Evolutionary conservation across 345 rosid genomes (phyloP).

Genomic region (Viola odorata): DNA sequence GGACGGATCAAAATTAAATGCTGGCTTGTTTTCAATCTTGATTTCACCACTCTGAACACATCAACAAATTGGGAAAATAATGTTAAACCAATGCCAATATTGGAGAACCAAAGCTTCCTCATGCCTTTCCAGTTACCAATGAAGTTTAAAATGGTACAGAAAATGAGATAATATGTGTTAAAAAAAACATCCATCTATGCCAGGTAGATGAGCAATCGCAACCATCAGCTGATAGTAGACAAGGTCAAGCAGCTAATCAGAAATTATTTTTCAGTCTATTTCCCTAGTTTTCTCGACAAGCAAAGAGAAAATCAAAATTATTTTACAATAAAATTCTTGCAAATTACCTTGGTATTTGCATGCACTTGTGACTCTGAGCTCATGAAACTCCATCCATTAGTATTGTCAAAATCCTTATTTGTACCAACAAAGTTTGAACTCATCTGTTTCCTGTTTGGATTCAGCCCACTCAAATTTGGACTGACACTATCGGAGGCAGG

Average conservation of each 20-base stretch:
- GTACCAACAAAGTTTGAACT: neutral
- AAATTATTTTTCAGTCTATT: neutral
- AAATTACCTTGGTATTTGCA: constrained; percentile 26
- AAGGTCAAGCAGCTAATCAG: neutral
- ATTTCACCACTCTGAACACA: constrained; percentile 4
- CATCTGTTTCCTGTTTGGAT: neutral
- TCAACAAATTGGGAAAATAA: neutral
- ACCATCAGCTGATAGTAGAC: neutral
- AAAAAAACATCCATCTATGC: neutral
- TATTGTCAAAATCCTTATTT: constrained; percentile 17
- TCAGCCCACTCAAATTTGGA: neutral
- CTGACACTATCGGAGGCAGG: neutral
- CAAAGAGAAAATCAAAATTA: neutral
- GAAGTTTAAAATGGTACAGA: no score
- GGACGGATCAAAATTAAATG: neutral
- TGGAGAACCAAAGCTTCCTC: neutral
- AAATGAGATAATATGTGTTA: no score
- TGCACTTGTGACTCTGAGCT: constrained; percentile 21
- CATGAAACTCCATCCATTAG: constrained; percentile 40
- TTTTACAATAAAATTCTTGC: neutral
- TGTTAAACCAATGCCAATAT: neutral
- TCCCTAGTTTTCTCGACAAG: neutral
- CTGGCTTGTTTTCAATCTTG: constrained; percentile 8
- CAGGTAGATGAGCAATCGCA: neutral
- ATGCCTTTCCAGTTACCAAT: neutral